Conservation (phyloP, 2,329 filamentous ascomycete genomes). For the Fusarium algeriense region DNA sequence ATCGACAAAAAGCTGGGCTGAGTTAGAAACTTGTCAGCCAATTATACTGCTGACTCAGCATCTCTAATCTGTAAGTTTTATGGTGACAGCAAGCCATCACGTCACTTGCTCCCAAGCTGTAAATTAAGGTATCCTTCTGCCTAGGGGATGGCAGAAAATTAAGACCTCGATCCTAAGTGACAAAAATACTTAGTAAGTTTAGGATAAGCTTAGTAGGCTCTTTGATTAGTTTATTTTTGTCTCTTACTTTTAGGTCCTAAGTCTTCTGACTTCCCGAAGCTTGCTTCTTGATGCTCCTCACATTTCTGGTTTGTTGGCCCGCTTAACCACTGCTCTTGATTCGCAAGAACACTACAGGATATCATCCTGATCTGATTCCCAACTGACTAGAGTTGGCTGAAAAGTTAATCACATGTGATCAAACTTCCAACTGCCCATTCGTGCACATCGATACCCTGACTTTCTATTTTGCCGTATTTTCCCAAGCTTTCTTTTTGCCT, state of each 20-base stretch:
- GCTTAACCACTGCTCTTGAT: slow-evolving; percentile 21
- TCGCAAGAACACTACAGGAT: background rate
- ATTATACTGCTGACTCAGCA: slow-evolving; percentile 18
- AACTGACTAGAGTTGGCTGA: background rate
- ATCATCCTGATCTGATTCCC: slow-evolving; percentile 18
- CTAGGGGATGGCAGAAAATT: no score
- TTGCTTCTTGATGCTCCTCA: slow-evolving; percentile 6
- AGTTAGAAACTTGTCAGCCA: slow-evolving; percentile 19
- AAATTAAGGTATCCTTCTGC: background rate
- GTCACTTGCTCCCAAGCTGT: slow-evolving; percentile 32
- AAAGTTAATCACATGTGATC: slow-evolving; percentile 19
- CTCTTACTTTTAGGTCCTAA: no score
- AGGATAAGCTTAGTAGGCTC: no score
- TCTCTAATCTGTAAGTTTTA: background rate
- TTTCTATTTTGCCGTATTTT: slow-evolving; percentile 20
- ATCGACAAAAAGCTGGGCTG: background rate
- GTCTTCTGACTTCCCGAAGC: background rate
- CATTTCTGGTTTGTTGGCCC: slow-evolving; percentile 8
- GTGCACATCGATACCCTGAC: slow-evolving; percentile 16
- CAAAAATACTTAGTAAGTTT: no score
- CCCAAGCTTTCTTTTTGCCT: slow-evolving; percentile 7
- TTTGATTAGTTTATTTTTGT: no score
- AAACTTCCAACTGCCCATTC: slow-evolving; percentile 11
- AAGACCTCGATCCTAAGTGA: no score
- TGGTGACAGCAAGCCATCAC: slow-evolving; percentile 27